Percentiles rank a stretch among this genome's conserved stretches.
Evolutionary conservation across 2,329 filamentous ascomycete genomes (phyloP).

Genomic region (Lasiodiplodia theobromae): DNA sequence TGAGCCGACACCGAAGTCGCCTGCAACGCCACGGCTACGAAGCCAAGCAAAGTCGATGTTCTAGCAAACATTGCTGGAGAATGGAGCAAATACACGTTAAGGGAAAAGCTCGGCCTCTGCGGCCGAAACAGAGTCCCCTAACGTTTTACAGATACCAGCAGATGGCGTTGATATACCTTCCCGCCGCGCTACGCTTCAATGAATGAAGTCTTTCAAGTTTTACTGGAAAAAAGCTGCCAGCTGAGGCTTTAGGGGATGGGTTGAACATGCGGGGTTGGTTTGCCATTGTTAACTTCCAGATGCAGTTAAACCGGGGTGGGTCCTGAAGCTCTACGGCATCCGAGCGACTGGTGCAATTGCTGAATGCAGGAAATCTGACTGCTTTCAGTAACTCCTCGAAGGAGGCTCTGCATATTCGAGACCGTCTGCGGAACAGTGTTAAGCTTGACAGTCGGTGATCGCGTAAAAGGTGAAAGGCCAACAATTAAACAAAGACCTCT

Average conservation of each 20-base stretch:
- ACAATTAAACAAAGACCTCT: not conserved
- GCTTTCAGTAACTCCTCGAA: not conserved
- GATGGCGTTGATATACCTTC: not conserved
- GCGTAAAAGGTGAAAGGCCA: not conserved
- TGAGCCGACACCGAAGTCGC: constrained; percentile 8
- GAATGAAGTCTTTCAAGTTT: not conserved
- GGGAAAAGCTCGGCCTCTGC: not conserved
- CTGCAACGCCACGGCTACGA: constrained; percentile 10
- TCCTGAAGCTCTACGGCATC: not conserved
- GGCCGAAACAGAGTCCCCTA: not conserved
- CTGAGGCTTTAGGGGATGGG: not conserved
- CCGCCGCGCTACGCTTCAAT: not conserved
- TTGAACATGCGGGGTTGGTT: not conserved
- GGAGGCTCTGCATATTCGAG: not conserved
- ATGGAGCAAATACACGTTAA: not conserved
- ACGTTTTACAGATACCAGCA: not conserved
- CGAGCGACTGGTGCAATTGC: not conserved
- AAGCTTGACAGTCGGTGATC: not conserved
- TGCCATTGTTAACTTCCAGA: not conserved
- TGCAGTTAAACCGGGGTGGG: not conserved
- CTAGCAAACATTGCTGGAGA: constrained; percentile 12
- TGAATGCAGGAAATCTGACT: not conserved
- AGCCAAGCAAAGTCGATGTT: not conserved
- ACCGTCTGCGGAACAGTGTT: not conserved
- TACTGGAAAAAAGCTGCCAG: not conserved